phyloP scores from a whole-genome alignment of 495 filamentous ascomycete species.

The Aspergillus mulundensis region DNA sequence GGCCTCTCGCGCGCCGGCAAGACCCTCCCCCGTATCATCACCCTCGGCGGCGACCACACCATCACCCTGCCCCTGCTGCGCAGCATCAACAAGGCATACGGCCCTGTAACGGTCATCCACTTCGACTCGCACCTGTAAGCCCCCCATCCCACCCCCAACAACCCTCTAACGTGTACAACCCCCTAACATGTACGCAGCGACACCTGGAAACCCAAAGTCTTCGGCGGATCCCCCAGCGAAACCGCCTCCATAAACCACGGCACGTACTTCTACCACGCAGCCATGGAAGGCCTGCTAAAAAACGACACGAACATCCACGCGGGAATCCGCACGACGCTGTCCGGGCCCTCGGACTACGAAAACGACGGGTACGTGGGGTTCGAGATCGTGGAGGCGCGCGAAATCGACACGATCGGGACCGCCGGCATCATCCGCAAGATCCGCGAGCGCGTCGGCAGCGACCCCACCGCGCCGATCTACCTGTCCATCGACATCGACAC shows the following conservation, averaged over 20 bases:
- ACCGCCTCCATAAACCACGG: slow-evolving; percentile 79
- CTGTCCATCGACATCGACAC: slow-evolving; percentile 87
- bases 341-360: slow-evolving; percentile 66
- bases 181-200: too few relatives aligned
- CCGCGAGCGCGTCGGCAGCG: slow-evolving; percentile 64
- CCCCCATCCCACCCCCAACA: neutral
- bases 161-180: too few relatives aligned
- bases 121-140: slow-evolving; percentile 65
- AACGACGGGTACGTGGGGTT: slow-evolving; percentile 86
- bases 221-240: slow-evolving; percentile 58
- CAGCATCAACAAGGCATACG: slow-evolving; percentile 63
- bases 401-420: slow-evolving; percentile 68
- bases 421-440: slow-evolving; percentile 73
- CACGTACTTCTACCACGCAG: slow-evolving; percentile 71
- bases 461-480: slow-evolving; percentile 61
- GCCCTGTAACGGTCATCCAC: slow-evolving; percentile 64
- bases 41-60: slow-evolving; percentile 64
- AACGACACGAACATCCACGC: slow-evolving; percentile 85
- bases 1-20: slow-evolving; percentile 53
- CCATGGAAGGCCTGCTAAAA: slow-evolving; percentile 67
- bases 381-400: slow-evolving; percentile 72
- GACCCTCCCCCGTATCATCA: slow-evolving; percentile 61
- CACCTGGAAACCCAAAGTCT: slow-evolving; percentile 67
- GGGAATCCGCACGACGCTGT: slow-evolving; percentile 76
- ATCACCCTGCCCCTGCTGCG: slow-evolving; percentile 60